Evolutionary conservation across 331 rosid genomes (phyloP).

Genomic region (Quercus tomentella): DNA sequence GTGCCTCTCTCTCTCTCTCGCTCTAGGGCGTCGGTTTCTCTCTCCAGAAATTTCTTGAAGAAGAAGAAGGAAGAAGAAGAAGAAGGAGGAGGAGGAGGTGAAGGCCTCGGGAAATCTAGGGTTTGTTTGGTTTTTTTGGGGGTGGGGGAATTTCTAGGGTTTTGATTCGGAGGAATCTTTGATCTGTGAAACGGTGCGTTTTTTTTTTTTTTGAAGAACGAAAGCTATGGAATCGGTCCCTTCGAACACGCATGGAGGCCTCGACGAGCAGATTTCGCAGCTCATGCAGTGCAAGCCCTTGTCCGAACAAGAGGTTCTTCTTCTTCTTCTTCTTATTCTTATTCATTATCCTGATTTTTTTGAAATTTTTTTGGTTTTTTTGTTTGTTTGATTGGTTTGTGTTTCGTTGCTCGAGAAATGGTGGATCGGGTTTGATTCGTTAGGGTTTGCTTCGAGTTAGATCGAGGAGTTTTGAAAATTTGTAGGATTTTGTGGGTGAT

Average conservation of each 20-base stretch:
- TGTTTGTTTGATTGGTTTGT: background rate
- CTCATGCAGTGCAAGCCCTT: slow-evolving; percentile 99
- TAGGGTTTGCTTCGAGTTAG: background rate
- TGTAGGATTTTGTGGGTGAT: background rate
- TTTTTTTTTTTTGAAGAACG: slow-evolving; percentile 8
- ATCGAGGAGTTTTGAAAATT: background rate
- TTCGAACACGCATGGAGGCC: slow-evolving; percentile 83
- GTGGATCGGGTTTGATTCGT: slow-evolving; percentile 31
- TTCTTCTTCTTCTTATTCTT: background rate
- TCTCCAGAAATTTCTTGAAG: slow-evolving; percentile 2
- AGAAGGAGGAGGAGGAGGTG: slow-evolving; percentile 13
- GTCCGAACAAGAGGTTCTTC: slow-evolving; percentile 83
- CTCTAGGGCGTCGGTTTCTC: background rate
- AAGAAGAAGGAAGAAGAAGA: slow-evolving; percentile 19
- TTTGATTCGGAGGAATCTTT: slow-evolving; percentile 27
- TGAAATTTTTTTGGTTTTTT: background rate
- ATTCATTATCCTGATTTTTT: background rate
- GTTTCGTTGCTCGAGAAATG: background rate
- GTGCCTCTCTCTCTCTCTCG: slow-evolving; percentile 20
- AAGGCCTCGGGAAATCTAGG: slow-evolving; percentile 5
- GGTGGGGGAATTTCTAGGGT: slow-evolving; percentile 21
- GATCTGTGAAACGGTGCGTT: slow-evolving; percentile 22
- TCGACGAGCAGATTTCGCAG: slow-evolving; percentile 92
- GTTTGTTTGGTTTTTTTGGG: background rate
- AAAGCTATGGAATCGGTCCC: slow-evolving; percentile 65